Evolutionary conservation across 768 basidiomycete species (phyloP).

Genomic region (Suillus discolor): DNA sequence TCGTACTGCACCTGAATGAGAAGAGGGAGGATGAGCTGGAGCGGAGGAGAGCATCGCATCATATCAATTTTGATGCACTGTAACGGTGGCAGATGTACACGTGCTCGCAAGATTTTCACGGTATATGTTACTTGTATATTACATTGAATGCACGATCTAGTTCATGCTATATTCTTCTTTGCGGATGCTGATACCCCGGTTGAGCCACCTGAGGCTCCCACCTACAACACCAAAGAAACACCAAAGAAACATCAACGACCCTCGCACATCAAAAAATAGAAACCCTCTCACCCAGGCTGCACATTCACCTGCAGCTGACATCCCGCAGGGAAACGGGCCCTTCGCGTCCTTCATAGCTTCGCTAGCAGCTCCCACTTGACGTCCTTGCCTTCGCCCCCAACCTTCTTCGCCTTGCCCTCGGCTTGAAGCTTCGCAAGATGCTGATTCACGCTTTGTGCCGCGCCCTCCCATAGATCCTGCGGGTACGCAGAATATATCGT

Average conservation of each 20-base stretch:
- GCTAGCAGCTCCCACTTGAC: conserved; percentile 46
- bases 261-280: background rate
- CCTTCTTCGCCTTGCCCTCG: conserved; percentile 57
- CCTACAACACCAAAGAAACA: too few relatives aligned
- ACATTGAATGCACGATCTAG: conserved; percentile 6
- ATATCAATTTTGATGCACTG: conserved; percentile 96
- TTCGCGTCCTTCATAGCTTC: conserved; percentile 9
- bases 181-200: conserved; percentile 41
- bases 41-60: conserved; percentile 83
- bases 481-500: conserved; percentile 76
- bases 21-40: conserved; percentile 98
- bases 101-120: conserved; percentile 11
- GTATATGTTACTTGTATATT: conserved; percentile 10
- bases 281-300: conserved; percentile 47
- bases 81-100: conserved; percentile 37
- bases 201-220: conserved; percentile 39
- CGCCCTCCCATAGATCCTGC: conserved; percentile 67
- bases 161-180: conserved; percentile 1
- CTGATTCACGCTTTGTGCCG: conserved; percentile 65
- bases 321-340: conserved; percentile 46
- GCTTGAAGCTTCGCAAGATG: conserved; percentile 74
- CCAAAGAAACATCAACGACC: too few relatives aligned
- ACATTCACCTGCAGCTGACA: conserved; percentile 64
- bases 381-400: conserved; percentile 55
- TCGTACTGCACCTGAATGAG: conserved; percentile 88